Percentiles rank a stretch among this genome's conserved stretches.
phyloP scores from a whole-genome alignment of 495 filamentous ascomycete species.

The Penicillium samsonianum region DNA sequence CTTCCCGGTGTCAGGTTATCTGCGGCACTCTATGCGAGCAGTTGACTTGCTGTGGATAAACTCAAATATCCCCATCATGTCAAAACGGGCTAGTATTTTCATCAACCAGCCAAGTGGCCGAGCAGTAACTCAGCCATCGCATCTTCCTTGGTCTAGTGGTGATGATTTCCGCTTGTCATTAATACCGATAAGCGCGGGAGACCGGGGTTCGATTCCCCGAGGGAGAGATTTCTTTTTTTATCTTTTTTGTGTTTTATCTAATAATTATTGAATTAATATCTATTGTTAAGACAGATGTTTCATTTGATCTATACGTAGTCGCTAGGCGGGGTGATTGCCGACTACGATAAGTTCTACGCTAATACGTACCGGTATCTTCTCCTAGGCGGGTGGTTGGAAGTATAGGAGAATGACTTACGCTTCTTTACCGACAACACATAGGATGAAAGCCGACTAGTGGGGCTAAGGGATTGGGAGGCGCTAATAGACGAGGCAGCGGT shows the following conservation, averaged over 20 bases:
- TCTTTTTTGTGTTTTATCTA: background rate
- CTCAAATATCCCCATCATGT: background rate
- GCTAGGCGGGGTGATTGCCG: too few species aligned
- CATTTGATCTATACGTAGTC: too few species aligned
- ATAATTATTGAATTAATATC: background rate
- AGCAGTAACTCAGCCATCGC: conserved; percentile 30
- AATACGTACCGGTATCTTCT: too few species aligned
- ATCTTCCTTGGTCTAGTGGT: conserved; percentile 52
- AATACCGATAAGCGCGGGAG: conserved; percentile 47
- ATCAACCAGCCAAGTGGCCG: conserved; percentile 31
- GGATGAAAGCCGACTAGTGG: too few species aligned
- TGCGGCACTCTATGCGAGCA: conserved; percentile 36
- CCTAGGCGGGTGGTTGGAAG: too few species aligned
- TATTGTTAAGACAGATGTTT: too few species aligned
- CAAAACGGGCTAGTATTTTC: background rate
- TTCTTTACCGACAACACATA: too few species aligned
- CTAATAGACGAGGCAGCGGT: too few species aligned
- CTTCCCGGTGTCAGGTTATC: conserved; percentile 32
- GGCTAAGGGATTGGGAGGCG: too few species aligned
- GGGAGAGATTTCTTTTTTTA: conserved; percentile 31
- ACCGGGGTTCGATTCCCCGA: conserved; percentile 58
- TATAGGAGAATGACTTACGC: too few species aligned
- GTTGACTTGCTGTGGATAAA: conserved; percentile 36
- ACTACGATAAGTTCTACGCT: too few species aligned
- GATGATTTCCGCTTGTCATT: conserved; percentile 59